Evolutionary conservation across 2,329 filamentous ascomycete species (phyloP), one percentile per base, ranked within the genome.

Genomic region (Penicillium sclerotiorum): DNA sequence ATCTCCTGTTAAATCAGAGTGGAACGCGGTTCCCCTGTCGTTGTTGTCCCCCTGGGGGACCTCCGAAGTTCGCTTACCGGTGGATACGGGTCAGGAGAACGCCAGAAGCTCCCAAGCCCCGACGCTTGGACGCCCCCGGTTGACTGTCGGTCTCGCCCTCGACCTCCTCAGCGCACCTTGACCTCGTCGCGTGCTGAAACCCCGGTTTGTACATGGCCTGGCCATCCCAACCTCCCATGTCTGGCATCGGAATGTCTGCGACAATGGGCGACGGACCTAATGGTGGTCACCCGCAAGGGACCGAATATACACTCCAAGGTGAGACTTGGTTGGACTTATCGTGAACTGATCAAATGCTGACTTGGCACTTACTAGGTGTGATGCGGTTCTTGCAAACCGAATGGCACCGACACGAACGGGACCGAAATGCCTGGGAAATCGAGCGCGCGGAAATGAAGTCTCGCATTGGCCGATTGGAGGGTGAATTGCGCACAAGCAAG

Each of bases 371-470:
- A 22, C 27, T 61, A 94, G 90, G 94, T 68, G 94, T 99, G 30
- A 99, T 99, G 94, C 92, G 94, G 73, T 99, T 99, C 72, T 84
- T 99, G 32, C 94, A 99, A 76, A 94, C 94, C 40, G 93, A 99
- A 82, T 99, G 94, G 94, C 94, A 99, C 74, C 88, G 90, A 61
- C 93, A 99, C 73, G 94, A 99, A 75, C 89, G 94, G 74, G 94
- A 96, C 69, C 86, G 94, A 64, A 99, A 99, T 75, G 87, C 91
- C 30, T 99, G 94, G 94, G 94, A 99, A 73, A 99, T 99, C 69
- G 94, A 99, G 74, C 87, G 91, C 68, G 94, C 95, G 64, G 94
- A 99, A 77, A 97, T 99, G 94, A 96, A 95, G 78, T 91, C 90
- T 60, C 87, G 95, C 66, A 96, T 99, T 75, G 93, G 93, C 44